Base-by-base conservation (phyloP, 225 moss, liverwort and hornwort genomes). In the Lunularia cruciata region DNA sequence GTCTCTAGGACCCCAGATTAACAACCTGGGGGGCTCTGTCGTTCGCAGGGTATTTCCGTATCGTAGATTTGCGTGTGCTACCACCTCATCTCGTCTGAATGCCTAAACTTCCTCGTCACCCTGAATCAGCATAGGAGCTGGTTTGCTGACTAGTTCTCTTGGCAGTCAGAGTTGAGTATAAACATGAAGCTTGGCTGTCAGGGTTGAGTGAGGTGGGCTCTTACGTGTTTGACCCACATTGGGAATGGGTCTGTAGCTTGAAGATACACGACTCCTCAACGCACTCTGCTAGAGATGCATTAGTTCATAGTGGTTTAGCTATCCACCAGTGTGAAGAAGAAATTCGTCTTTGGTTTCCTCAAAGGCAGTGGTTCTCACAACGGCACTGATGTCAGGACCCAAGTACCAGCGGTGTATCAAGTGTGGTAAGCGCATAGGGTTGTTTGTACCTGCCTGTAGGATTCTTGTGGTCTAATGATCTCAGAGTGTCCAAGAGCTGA, bases 341-440 rank as follows among this genome's bases (percentile, higher is more conserved):
- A 2, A 40, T 40, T 40, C 40, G 40, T 13, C 8, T 40, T 40
- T 40, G n/a, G n/a, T n/a, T n/a, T n/a, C n/a, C 12, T 60, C 38
- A 22, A 60, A 23, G 10, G 11, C 8, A 22, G 61, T 26, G 39
- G 25, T 39, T 61, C 8, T 25, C 39, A 64, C 63, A 31, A 30
- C 18, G 15, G 7, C 46, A 16, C 46, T 8, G 16, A 64, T 64
- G 63, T 45, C 63, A 45, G 63, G 63, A 46, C 27, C 54, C 67
- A 75, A 71, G 42, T 72, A 63, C 63, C 79, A 79, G 30, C 57
- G 49, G 60, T 79, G 79, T 54, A 72, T 79, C 28, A 79, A 75
- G 65, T 79, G 79, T 49, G 79, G 79, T 75, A 52, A 71, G 79
- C 75, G 63, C 30, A 18, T 28, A 43, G 40, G 36, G 35, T 23